phyloP scores from a whole-genome alignment of 352 stramenopile species.

The Pythium biforme region DNA sequence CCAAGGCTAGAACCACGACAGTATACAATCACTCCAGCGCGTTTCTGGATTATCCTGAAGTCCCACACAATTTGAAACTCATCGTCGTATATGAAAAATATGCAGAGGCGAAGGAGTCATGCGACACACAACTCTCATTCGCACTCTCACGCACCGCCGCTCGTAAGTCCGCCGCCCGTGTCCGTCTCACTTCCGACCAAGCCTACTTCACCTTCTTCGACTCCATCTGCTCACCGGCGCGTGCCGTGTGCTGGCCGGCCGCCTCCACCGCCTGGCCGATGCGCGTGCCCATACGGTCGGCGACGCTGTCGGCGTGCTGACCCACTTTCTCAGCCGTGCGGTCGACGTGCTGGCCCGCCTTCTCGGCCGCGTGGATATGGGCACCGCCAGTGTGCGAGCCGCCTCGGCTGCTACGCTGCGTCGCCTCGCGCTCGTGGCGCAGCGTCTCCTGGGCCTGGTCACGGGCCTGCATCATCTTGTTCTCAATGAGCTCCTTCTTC shows the following conservation, averaged over 20 bases:
- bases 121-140: too few relatives aligned
- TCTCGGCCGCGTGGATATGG: conserved; percentile 18
- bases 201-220: conserved; percentile 24
- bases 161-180: too few relatives aligned
- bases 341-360: conserved; percentile 28
- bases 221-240: conserved; percentile 6
- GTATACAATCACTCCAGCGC: too few relatives aligned
- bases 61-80: too few relatives aligned
- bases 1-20: too few relatives aligned
- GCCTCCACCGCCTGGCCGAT: conserved; percentile 10
- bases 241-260: conserved; percentile 5
- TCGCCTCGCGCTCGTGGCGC: conserved; percentile 33
- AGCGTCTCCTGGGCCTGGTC: conserved; percentile 36
- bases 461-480: conserved; percentile 44
- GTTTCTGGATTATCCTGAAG: too few relatives aligned
- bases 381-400: conserved; percentile 5
- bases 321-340: conserved; percentile 26
- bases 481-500: conserved; percentile 44
- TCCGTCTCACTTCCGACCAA: too few relatives aligned
- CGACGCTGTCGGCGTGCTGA: not conserved
- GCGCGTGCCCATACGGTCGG: not conserved
- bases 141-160: too few relatives aligned
- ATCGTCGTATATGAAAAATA: too few relatives aligned
- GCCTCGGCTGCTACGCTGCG: not conserved
- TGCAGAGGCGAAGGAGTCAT: too few relatives aligned